These are phyloP conservation scores for Pulveroboletus sp. DNA, from an alignment of 768 basidiomycete genomes.

Conservation along the genomic window DNA sequence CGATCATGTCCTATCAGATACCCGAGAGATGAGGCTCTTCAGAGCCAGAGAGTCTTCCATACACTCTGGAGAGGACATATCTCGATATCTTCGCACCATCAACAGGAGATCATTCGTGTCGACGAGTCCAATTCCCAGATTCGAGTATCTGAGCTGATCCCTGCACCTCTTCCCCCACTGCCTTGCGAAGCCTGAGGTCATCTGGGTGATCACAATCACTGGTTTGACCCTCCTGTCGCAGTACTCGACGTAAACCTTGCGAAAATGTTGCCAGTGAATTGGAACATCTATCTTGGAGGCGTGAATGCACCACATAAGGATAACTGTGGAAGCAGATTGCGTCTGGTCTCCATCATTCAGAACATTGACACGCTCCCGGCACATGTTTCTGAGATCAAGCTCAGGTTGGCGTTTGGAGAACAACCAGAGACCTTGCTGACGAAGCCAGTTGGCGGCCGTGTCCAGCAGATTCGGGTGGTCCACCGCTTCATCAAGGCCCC, in stretches of 20 bases:
- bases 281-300: conserved; percentile 27
- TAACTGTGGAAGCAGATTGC: conserved; percentile 4
- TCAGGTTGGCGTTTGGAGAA: conserved; percentile 16
- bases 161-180: conserved; percentile 20
- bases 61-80: conserved; percentile 16
- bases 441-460: conserved; percentile 15
- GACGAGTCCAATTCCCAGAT: conserved; percentile 3
- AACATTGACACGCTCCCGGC: conserved; percentile 15
- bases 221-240: conserved; percentile 23
- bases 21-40: conserved; percentile 12
- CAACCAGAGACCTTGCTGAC: conserved; percentile 17
- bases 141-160: conserved; percentile 12
- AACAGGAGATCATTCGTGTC: conserved; percentile 1
- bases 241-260: conserved; percentile 24
- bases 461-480: conserved; percentile 22
- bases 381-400: conserved; percentile 19
- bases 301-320: conserved; percentile 29
- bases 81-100: conserved; percentile 15
- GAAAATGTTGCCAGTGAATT: conserved; percentile 25
- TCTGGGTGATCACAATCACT: conserved; percentile 24
- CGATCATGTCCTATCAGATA: conserved; percentile 9
- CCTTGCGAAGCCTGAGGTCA: conserved; percentile 11
- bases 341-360: conserved; percentile 6
- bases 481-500: conserved; percentile 26
- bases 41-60: conserved; percentile 17